A percentile compares a stretch with the other conserved stretches of the same genome.
These are phyloP conservation scores for Hyaloscypha finlandica DNA, from an alignment of 495 filamentous ascomycete species.

Conservation along the genomic window DNA sequence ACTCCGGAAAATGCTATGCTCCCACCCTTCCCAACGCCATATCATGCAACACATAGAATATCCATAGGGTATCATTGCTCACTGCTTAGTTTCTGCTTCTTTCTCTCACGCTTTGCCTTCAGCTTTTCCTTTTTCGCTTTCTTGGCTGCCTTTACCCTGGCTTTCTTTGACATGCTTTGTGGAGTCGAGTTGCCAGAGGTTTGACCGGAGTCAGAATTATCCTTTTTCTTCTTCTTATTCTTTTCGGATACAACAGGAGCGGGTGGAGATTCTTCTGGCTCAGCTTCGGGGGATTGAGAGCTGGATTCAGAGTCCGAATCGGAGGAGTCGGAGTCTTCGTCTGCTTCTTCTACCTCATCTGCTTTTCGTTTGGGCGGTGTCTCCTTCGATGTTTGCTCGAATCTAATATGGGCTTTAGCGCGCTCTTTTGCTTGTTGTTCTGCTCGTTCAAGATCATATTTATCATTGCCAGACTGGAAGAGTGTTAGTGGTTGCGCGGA, in stretches of 20 bases:
- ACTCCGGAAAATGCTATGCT: neutral
- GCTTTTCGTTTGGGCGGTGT: slow-evolving; percentile 38
- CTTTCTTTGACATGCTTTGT: slow-evolving; percentile 28
- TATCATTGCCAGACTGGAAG: slow-evolving; percentile 62
- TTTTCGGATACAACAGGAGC: neutral
- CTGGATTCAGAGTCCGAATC: slow-evolving; percentile 26
- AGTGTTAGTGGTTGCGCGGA: slow-evolving; percentile 13
- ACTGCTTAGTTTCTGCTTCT: neutral
- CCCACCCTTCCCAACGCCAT: slow-evolving; percentile 5
- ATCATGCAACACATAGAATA: neutral
- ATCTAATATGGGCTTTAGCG: slow-evolving; percentile 52
- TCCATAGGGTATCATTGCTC: neutral
- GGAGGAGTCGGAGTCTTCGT: slow-evolving; percentile 33
- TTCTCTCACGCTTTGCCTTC: slow-evolving; percentile 5
- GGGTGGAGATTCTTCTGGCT: neutral
- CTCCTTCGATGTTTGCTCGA: slow-evolving; percentile 35
- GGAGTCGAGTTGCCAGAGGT: slow-evolving; percentile 12
- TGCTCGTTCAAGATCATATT: slow-evolving; percentile 55
- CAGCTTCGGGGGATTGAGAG: slow-evolving; percentile 25
- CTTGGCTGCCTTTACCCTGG: slow-evolving; percentile 33
- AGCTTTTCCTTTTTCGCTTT: slow-evolving; percentile 26
- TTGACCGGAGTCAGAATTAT: slow-evolving; percentile 2
- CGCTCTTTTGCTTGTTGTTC: slow-evolving; percentile 55
- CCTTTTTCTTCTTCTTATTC: slow-evolving; percentile 17
- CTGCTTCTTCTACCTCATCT: slow-evolving; percentile 28